phyloP scores from a whole-genome alignment of 2,329 filamentous ascomycete genomes.

The Atkinsonella hypoxylon region DNA sequence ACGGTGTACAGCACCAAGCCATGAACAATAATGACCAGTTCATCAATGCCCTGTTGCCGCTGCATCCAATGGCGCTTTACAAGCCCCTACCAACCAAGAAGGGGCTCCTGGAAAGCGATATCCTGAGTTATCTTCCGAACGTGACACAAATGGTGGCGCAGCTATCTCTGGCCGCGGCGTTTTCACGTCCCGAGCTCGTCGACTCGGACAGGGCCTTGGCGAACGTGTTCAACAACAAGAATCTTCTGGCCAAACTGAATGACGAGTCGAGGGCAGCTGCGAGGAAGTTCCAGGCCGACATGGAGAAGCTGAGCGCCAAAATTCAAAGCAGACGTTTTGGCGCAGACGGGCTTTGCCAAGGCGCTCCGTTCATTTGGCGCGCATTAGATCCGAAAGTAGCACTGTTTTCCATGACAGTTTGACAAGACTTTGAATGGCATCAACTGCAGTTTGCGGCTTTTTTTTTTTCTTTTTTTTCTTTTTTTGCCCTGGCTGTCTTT shows the following conservation, averaged over 20 bases:
- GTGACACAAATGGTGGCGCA: constrained; percentile 21
- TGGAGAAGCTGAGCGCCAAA: constrained; percentile 25
- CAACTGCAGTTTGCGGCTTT: too few relatives aligned
- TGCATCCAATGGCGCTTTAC: constrained; percentile 30
- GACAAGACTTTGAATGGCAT: background rate
- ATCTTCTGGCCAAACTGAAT: constrained; percentile 23
- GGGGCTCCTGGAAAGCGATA: constrained; percentile 18
- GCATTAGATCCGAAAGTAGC: constrained; percentile 10
- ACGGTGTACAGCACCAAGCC: constrained; percentile 24
- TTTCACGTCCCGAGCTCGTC: constrained; percentile 27
- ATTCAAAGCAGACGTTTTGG: constrained; percentile 29
- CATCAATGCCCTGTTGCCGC: constrained; percentile 24
- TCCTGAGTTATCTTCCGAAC: constrained; percentile 24
- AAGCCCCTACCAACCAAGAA: constrained; percentile 26
- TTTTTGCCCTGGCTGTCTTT: too few relatives aligned
- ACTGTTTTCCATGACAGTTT: constrained; percentile 2
- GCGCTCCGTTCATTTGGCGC: constrained; percentile 34
- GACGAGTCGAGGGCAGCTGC: constrained; percentile 20
- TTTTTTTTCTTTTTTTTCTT: too few relatives aligned
- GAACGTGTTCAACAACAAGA: constrained; percentile 27
- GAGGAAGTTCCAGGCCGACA: constrained; percentile 20
- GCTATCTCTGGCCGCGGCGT: constrained; percentile 24
- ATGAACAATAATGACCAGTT: constrained; percentile 30
- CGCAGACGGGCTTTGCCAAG: constrained; percentile 27
- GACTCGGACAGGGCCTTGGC: constrained; percentile 24